Conservation (phyloP, 108 stramenopile genomes). For the Skeletonema tropicum region DNA sequence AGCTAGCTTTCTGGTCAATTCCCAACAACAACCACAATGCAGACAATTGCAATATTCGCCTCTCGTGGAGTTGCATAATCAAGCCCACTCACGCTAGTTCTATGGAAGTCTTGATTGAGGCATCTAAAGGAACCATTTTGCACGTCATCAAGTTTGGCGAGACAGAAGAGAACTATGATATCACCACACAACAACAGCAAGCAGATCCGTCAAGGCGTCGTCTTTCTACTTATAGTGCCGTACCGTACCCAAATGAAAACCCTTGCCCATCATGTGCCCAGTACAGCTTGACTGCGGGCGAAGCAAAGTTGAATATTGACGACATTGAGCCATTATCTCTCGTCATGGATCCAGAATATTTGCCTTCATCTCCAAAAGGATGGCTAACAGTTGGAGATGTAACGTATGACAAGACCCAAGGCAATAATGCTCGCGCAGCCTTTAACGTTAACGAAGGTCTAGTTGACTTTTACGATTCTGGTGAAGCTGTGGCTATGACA, state of each 20-base stretch:
- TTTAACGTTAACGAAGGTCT: neutral
- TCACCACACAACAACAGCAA: neutral
- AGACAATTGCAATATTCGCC: neutral
- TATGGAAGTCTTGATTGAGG: neutral
- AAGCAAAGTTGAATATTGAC: neutral
- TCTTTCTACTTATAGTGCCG: slow-evolving; percentile 2
- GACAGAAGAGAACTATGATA: neutral
- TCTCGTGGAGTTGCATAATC: neutral
- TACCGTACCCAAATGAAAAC: neutral
- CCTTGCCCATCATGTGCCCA: neutral
- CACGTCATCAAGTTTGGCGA: neutral
- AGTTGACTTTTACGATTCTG: neutral
- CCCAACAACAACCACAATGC: neutral
- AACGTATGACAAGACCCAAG: neutral
- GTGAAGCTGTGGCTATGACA: neutral
- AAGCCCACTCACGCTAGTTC: neutral
- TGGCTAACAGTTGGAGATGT: neutral
- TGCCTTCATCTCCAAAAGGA: neutral
- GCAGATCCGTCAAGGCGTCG: neutral
- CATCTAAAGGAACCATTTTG: neutral
- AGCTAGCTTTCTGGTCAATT: neutral
- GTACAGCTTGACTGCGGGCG: neutral
- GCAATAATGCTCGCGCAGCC: neutral
- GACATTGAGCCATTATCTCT: slow-evolving; percentile 1
- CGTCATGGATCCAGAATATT: neutral